A percentile compares a stretch with the other conserved stretches of the same genome.
Conservation (phyloP, 139 green algal species). For the Volvox reticuliferus region DNA sequence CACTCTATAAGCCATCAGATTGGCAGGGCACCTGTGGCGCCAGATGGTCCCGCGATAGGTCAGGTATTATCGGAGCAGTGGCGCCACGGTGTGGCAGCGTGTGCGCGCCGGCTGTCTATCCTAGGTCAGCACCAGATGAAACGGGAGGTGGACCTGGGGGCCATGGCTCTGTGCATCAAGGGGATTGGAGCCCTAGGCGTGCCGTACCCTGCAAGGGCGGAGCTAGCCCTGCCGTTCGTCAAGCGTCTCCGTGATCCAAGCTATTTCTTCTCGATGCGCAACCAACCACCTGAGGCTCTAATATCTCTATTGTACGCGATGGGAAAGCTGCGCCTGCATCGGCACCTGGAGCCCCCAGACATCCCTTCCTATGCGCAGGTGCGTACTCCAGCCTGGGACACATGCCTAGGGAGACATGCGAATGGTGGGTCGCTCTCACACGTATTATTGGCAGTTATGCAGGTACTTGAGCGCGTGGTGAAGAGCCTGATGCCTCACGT, state of each 20-base stretch:
- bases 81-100: not conserved
- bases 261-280: slow-evolving; percentile 11
- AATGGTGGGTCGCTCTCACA: not conserved
- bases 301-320: not conserved
- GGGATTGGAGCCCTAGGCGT: not conserved
- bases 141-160: not conserved
- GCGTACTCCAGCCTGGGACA: not conserved
- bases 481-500: not conserved
- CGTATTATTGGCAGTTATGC: not conserved
- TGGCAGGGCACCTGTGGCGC: too few relatives aligned
- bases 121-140: not conserved
- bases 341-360: not conserved
- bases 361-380: not conserved
- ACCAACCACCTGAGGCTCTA: not conserved
- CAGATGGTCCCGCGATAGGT: not conserved
- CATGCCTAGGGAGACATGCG: not conserved
- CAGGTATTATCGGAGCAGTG: not conserved
- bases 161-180: not conserved
- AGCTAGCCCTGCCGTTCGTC: slow-evolving; percentile 2
- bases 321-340: not conserved
- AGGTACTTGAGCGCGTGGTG: not conserved
- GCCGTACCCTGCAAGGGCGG: not conserved
- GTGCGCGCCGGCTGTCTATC: not conserved
- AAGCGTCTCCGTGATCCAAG: not conserved
- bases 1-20: not conserved